Evolutionary conservation across 2,329 filamentous ascomycete genomes (phyloP), one percentile per base, ranked within the genome.

Genomic region (Juglanconis sp.): DNA sequence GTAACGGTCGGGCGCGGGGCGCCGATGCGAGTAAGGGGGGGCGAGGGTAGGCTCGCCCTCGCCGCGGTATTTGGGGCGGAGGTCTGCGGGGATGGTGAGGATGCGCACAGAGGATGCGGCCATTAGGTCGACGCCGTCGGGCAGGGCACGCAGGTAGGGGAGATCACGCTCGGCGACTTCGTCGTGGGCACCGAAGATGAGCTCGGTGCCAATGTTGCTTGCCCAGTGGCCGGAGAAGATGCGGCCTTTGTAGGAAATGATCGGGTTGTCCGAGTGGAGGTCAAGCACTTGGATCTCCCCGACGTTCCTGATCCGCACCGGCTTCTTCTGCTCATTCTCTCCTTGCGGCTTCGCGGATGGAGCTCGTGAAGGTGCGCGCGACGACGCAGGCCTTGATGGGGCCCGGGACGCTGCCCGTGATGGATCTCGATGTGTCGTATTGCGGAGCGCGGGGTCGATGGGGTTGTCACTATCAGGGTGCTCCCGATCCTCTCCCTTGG

Each of bases 151-250:
- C 44, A 83, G 71, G 8, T 73, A 72, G 3, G 82, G 81, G 2
- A 82, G 71, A 8, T 71, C 71, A 10, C 71, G 67, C 58, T 74
- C 65, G 6, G 70, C 62, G 30, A 62, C 17, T 49, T 61, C 63
- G 63, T 80, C 74, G 63, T 79, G 82, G 15, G 74, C 74, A 1
- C 81, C 81, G 68, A 97, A 88, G 47, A 96, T 83, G 65, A 93
- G 77, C 66, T 96, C 91, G 0, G 92, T 96, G 40, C 94, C 94
- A 48, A 96, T 84, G 62, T 92, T 89, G 63, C 90, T 86, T 10
- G 86, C 84, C 94, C 94, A 98, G 50, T 85, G 77, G 65, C 92
- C 94, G 64, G 86, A 87, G 70, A 93, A 95, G 30, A 96, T 78
- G 63, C 88, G 85, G 35, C 89, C 90, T 60, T 88, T 83, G 74